These are phyloP conservation scores for Ziziphus jujuba DNA, from an alignment of 306 rosid genomes.

Conservation along the genomic window DNA sequence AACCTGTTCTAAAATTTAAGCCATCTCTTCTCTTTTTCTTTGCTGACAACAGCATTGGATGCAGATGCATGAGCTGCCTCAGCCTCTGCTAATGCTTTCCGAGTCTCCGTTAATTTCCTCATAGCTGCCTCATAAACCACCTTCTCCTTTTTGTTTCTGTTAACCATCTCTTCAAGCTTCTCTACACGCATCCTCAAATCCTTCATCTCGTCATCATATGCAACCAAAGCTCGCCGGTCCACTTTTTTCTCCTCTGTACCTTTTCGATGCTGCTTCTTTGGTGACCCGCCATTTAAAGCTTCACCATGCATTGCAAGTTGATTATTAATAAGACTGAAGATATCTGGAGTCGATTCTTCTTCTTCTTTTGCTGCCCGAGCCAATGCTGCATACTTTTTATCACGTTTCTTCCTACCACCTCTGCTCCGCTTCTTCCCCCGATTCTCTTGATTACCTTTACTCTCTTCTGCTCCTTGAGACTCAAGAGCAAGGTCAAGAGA, in stretches of 20 bases:
- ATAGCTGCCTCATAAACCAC: constrained; percentile 77
- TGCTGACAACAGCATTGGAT: constrained; percentile 71
- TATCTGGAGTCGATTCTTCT: constrained; percentile 58
- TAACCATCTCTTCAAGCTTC: constrained; percentile 90
- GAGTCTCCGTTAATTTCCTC: constrained; percentile 72
- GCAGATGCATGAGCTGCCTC: constrained; percentile 85
- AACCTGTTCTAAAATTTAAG: constrained; percentile 67
- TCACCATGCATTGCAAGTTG: constrained; percentile 75
- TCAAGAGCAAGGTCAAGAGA: constrained; percentile 84
- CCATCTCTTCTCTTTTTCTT: constrained; percentile 94
- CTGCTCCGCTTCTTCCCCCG: constrained; percentile 71
- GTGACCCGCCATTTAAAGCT: constrained; percentile 41
- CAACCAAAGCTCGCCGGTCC: constrained; percentile 69
- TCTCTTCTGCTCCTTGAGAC: constrained; percentile 44
- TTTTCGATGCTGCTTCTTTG: constrained; percentile 58
- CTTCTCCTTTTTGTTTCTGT: constrained; percentile 75
- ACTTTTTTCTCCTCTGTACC: constrained; percentile 66
- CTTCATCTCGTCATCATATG: constrained; percentile 74
- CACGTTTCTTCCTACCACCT: constrained; percentile 93
- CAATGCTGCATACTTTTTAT: constrained; percentile 71
- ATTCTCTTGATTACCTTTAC: constrained; percentile 33
- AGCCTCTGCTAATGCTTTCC: constrained; percentile 68
- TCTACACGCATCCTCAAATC: constrained; percentile 60
- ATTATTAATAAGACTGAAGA: constrained; percentile 71
- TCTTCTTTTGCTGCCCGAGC: constrained; percentile 59